A percentile compares a stretch with the other conserved stretches of the same genome.
Evolutionary conservation across 192 early-diverging fungal species (phyloP).

Genomic region (Gryganskiella cystojenkinii): DNA sequence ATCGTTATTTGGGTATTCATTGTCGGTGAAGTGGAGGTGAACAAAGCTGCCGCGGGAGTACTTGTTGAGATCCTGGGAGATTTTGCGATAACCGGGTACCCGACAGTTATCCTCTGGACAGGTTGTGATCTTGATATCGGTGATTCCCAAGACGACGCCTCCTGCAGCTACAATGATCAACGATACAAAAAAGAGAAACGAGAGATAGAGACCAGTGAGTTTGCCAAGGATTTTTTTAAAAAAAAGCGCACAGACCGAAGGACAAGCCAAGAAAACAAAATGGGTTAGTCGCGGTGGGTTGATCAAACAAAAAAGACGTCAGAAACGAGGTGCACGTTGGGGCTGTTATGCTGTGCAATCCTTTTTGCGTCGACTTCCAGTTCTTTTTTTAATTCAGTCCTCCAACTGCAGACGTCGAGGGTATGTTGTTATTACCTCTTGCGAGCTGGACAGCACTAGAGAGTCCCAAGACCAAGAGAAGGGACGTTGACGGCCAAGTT

Average conservation of each 20-base stretch:
- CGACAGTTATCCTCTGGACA: slow-evolving; percentile 35
- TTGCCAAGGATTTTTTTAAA: no score
- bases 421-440: slow-evolving; percentile 11
- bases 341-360: no score
- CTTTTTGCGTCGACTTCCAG: no score
- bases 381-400: no score
- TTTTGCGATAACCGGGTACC: slow-evolving; percentile 38
- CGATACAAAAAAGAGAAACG: no score
- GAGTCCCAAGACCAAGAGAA: slow-evolving; percentile 30
- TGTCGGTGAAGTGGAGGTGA: slow-evolving; percentile 38
- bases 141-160: slow-evolving; percentile 15
- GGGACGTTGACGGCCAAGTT: slow-evolving; percentile 2
- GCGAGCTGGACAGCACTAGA: slow-evolving; percentile 16
- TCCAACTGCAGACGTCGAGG: no score
- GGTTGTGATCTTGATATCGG: slow-evolving; percentile 31
- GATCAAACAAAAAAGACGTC: no score
- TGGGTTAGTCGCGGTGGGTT: no score
- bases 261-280: no score
- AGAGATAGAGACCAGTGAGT: no score
- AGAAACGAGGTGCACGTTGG: no score
- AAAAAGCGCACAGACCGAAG: no score
- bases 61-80: slow-evolving; percentile 41
- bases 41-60: slow-evolving; percentile 45
- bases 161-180: background rate
- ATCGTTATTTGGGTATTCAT: background rate